Conservation (phyloP, 495 filamentous ascomycete species). For the Glarea lozoyensis region DNA sequence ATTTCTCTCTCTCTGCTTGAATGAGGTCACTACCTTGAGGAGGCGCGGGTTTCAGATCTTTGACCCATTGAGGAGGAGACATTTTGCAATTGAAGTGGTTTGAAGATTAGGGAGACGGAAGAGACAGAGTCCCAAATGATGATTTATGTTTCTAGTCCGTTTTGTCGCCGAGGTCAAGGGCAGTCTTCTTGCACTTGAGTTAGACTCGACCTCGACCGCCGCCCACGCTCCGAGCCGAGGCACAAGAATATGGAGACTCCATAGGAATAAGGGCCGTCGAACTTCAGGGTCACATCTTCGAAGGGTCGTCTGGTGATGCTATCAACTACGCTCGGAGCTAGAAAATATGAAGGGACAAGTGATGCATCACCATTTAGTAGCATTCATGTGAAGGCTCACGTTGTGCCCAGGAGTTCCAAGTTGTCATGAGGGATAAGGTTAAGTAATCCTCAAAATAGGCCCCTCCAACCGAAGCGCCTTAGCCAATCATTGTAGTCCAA, state of each 20-base stretch:
- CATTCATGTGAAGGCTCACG: neutral
- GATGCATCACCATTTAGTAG: neutral
- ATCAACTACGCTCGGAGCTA: neutral
- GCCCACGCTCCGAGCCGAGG: slow-evolving; percentile 1
- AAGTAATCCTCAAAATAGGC: too few relatives aligned
- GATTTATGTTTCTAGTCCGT: slow-evolving; percentile 6
- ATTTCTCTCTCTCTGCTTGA: slow-evolving; percentile 47
- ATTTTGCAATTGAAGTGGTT: slow-evolving; percentile 10
- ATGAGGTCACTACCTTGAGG: slow-evolving; percentile 56
- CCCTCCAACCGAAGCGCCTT: too few relatives aligned
- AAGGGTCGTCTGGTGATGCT: neutral
- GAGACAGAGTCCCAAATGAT: neutral
- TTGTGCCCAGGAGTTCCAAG: neutral
- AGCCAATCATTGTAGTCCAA: too few relatives aligned
- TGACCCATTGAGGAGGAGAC: slow-evolving; percentile 49
- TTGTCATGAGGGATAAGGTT: neutral
- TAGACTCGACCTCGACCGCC: neutral
- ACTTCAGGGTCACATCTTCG: too few relatives aligned
- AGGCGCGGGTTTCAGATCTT: slow-evolving; percentile 49
- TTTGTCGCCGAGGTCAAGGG: slow-evolving; percentile 16
- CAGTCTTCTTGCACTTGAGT: neutral
- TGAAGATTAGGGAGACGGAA: slow-evolving; percentile 3
- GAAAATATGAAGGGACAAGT: neutral
- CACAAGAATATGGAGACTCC: neutral
- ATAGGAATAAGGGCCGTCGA: neutral